Percentiles rank a stretch among this genome's conserved stretches.
These are phyloP conservation scores for Pseudogymnoascus sp. DNA, from an alignment of 2,329 filamentous ascomycete species.

Conservation along the genomic window DNA sequence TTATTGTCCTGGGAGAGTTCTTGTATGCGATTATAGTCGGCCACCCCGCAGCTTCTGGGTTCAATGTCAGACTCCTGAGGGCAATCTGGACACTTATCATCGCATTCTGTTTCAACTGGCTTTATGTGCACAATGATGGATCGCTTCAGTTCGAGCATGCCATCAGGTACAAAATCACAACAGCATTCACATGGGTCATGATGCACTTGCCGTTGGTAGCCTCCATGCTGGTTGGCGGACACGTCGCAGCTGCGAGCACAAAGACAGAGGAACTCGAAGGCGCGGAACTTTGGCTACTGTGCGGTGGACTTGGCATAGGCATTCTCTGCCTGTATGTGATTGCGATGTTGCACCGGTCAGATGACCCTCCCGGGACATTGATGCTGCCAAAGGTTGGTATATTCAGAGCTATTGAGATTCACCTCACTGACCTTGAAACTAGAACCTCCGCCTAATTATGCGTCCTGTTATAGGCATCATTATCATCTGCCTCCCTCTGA, in stretches of 20 bases:
- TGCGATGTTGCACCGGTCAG: constrained; percentile 36
- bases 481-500: constrained; percentile 32
- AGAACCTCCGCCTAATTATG: constrained; percentile 15
- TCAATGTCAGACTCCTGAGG: constrained; percentile 38
- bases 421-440: constrained; percentile 8
- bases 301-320: constrained; percentile 40
- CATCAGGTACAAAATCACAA: constrained; percentile 34
- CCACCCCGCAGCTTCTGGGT: constrained; percentile 38
- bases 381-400: constrained; percentile 15
- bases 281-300: constrained; percentile 41
- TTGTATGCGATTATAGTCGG: constrained; percentile 43
- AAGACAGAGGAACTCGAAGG: constrained; percentile 33
- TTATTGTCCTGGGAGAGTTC: constrained; percentile 46
- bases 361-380: constrained; percentile 30
- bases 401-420: neutral
- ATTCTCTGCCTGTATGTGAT: constrained; percentile 40
- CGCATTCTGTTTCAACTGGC: constrained; percentile 45
- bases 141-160: constrained; percentile 38
- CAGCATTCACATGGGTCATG: constrained; percentile 40
- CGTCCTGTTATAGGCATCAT: constrained; percentile 31
- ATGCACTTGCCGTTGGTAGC: constrained; percentile 41
- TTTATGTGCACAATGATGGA: constrained; percentile 44
- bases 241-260: constrained; percentile 38
- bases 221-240: constrained; percentile 41
- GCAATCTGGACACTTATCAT: constrained; percentile 44